Base-by-base conservation (phyloP, 306 rosid species). In the Astragalus membranaceus region DNA sequence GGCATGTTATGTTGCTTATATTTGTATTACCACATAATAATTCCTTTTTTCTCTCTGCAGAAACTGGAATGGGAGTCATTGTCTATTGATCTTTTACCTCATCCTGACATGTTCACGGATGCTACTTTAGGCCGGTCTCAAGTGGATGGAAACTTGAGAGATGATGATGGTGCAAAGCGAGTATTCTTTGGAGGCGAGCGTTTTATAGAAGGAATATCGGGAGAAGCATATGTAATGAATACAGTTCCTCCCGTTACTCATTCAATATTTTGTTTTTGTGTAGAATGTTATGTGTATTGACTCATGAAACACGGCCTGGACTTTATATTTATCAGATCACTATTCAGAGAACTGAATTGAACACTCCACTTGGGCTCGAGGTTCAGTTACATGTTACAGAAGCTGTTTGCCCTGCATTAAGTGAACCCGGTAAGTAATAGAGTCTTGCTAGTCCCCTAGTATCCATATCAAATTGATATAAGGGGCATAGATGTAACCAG, bases 81-180 rank as follows among this genome's bases (percentile, higher is more conserved):
- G 83, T 94, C 96, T 70, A 83, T 94, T 39, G 98, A 94, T 87
- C 97, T 94, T 79, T 87, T 94, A 83, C 98, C 98, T 76, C 98
- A 94, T 82, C 98, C 98, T 72, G 97, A 94, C 84, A 94, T 94
- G 97, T 94, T 94, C 81, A 80, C 84, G 80, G 98, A 89, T 78
- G 87, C 90, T 76, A 84, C 83, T 76, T 73, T 88, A 80, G 96
- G 88, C 55, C 32, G 71, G 62, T 68, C 85, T 77, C 83, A 48
- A 78, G 88, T 64, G 79, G 89, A 86, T 67, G 83, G 63, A 58
- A 87, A 76, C 83, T 81, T 80, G 61, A 88, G 94, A 82, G 98
- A 90, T 53, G 88, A 90, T 43, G 98, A 94, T 79, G 97, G 98
- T 67, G 98, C 96, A 67, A 94, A 94, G 80, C 89, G 98, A 52